Base-by-base conservation (phyloP, 768 basidiomycete genomes). In the Lactarius hengduanensis region DNA sequence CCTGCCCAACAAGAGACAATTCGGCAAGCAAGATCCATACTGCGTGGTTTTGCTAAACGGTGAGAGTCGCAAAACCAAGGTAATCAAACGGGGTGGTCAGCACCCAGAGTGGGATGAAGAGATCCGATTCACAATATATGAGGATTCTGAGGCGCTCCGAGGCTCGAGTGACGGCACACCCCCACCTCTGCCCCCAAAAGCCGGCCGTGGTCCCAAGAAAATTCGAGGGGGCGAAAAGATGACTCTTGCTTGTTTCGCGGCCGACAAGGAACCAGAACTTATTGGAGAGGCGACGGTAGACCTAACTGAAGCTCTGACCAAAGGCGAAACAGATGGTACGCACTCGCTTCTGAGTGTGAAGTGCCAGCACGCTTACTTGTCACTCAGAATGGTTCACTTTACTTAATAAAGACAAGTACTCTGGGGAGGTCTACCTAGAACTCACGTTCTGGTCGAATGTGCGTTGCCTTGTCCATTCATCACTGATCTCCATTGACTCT, bases 61-160 rank as follows among this genome's bases (percentile, higher is more conserved):
- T 59, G 89, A 95, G 76, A 95, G 88, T 73, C 86, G 88, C 65
- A 84, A 92, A 60, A 98, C 96, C 5, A 93, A 90, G 76, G 87
- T 94, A n/a, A 90, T 98, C 76, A 96, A 92, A 75, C 89, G 94
- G 36, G 97, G 97, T 59, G 97, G 97, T 20, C 97, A 99, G 76
- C 95, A 97, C 76, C 97, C 97, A 6, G 94, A 94, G 78, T 99
- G 97, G 96, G 97, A 99, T 74, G 95, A 97, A 72, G 97, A 99
- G 78, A 81, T 98, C 73, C 89, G 97, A 53, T 98, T 98, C 77
- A 88, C 89, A 30, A 80, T 99, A 55, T 85, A 82, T 69, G 96
- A 98, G 74, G 93, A 94, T 69, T 77, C 84, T 36, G 85, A 83
- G 8, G 6, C 57, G 8, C 64, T 62, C 61, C 63, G 11, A 22